Evolutionary conservation across 805 yeast species (phyloP), one percentile per base, ranked within the genome.

Genomic region (Candida hispaniensis): DNA sequence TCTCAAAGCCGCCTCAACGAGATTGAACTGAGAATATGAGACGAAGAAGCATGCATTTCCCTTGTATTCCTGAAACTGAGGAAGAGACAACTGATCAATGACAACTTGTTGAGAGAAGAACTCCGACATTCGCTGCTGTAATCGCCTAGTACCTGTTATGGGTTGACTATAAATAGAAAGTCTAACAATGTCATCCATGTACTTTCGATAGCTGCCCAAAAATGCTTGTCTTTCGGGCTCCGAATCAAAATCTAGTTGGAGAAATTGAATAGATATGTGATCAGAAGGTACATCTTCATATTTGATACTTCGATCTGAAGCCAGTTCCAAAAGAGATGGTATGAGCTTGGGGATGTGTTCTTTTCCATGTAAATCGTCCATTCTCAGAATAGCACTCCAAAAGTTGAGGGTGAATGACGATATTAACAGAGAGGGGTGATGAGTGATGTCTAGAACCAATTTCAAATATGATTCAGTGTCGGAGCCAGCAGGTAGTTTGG

Each of bases 341-440:
- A 81, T 59, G 10, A 78, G 56, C 6, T 59, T 59, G 34, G 66
- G 64, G 25, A 79, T 72, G 26, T 51, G 54, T 2, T 47, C 46
- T 17, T 43, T 47, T 11, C 50, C 41, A 19, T 48, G 44, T 14
- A 79, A 62, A 41, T 76, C 81, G 46, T 85, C 94, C 39, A 76
- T 71, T 48, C 99, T 68, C 34, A 93, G 60, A 45, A 88, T 73
- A 2, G 88, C 72, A 42, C 93, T 83, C 98, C 98, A 93, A 61
- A 91, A 79, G 52, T 85, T 94, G 34, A 91, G 59, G 0, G 95
- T 80, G 11, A 91, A 65, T 0, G 95, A 94, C 33, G 94, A 78
- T 3, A 88, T 76, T n/a, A 88, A 77, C 39, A 91, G 64, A 47
- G 94, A 80, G 15, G 82, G 79, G 50, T 83, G 91, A 47, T 66